phyloP scores from a whole-genome alignment of 169 alveolate species.

The Plasmodium gonderi region DNA sequence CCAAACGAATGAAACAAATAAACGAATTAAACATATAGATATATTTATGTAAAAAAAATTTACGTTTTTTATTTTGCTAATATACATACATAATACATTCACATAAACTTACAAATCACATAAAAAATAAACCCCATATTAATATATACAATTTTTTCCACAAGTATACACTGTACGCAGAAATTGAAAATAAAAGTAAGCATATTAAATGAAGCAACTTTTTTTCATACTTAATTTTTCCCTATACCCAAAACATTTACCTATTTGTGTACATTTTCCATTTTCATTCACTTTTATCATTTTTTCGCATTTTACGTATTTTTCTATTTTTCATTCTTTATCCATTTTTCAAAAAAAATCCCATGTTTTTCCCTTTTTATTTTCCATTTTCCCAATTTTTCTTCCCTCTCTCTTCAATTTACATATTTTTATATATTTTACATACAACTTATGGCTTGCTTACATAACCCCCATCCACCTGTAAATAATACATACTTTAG shows the following conservation, averaged over 20 bases:
- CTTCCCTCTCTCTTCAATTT: too few relatives aligned
- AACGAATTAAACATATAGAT: background rate
- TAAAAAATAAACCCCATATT: background rate
- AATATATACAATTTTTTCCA: background rate
- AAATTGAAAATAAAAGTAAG: background rate
- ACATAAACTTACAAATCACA: background rate
- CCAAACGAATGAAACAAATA: too few relatives aligned
- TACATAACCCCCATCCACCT: background rate
- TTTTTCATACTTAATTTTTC: background rate
- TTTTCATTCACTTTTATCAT: background rate
- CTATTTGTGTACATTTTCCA: background rate
- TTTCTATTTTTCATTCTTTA: too few relatives aligned
- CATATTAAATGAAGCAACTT: background rate
- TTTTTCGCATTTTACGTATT: too few relatives aligned
- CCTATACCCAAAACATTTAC: too few relatives aligned
- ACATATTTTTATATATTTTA: background rate
- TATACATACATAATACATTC: background rate
- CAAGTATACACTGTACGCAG: background rate
- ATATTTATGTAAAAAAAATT: background rate
- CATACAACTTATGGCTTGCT: background rate
- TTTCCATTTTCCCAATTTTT: background rate
- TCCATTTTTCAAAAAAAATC: background rate
- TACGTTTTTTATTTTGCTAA: background rate
- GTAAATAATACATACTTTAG: background rate
- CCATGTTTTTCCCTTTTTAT: background rate